Conservation (phyloP, 164 flowering plant genomes). For the Macadamia tetraphylla region DNA sequence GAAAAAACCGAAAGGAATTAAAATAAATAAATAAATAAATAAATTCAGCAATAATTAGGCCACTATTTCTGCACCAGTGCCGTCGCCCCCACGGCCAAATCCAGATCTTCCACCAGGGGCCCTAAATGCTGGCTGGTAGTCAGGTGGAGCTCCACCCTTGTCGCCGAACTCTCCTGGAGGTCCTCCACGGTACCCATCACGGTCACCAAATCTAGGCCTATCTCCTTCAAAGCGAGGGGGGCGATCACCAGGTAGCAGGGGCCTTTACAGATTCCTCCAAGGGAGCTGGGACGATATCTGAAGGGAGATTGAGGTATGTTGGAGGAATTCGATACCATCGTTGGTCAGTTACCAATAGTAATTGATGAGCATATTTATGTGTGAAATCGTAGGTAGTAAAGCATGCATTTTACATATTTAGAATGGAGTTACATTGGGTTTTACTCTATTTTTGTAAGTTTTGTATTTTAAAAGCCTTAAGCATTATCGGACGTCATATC, state of each 20-base stretch:
- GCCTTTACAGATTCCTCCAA: conserved; percentile 39
- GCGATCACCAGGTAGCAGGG: conserved; percentile 32
- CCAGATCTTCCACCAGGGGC: conserved; percentile 36
- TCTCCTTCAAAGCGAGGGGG: conserved; percentile 34
- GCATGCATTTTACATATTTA: too few relatives aligned
- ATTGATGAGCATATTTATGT: too few relatives aligned
- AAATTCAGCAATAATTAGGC: too few relatives aligned
- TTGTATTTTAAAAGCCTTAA: too few relatives aligned
- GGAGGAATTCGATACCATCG: conserved; percentile 32
- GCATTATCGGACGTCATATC: too few relatives aligned
- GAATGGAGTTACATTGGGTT: too few relatives aligned
- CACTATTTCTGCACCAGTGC: conserved; percentile 8
- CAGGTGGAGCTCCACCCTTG: conserved; percentile 20
- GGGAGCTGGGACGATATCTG: conserved; percentile 52
- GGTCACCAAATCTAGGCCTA: conserved; percentile 33
- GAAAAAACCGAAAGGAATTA: too few relatives aligned
- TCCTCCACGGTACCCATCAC: conserved; percentile 38
- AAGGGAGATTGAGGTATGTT: conserved; percentile 35
- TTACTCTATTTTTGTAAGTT: too few relatives aligned
- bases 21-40: too few relatives aligned
- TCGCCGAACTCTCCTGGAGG: conserved; percentile 30
- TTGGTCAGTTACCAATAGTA: conserved; percentile 40
- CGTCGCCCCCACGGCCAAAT: conserved; percentile 37
- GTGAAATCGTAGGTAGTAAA: too few relatives aligned
- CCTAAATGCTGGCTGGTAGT: conserved; percentile 19